These are phyloP conservation scores for Cornus florida DNA, from an alignment of 148 eudicot species.

Conservation along the genomic window DNA sequence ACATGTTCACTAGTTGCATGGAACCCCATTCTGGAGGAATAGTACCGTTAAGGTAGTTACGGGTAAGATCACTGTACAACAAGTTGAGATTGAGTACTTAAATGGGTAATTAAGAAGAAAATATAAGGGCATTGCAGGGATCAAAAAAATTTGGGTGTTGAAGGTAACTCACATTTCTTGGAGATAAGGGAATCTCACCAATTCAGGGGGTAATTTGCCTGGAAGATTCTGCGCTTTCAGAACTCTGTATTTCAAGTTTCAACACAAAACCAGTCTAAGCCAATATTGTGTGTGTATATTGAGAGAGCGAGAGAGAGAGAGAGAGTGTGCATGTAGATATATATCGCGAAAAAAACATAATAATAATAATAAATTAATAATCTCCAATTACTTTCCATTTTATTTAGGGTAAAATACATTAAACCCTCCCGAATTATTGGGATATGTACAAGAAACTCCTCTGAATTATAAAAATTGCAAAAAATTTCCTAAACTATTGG, in stretches of 20 bases:
- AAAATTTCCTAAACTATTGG: no score
- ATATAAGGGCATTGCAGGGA: background rate
- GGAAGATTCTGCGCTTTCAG: constrained; percentile 29
- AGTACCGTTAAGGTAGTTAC: constrained; percentile 45
- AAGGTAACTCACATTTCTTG: constrained; percentile 26
- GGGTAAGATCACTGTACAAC: constrained; percentile 31
- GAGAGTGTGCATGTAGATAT: no score
- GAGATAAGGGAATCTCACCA: constrained; percentile 27
- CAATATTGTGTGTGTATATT: background rate
- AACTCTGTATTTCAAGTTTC: constrained; percentile 13
- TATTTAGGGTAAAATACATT: no score
- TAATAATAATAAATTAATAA: no score
- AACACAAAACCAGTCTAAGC: background rate
- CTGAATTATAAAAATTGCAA: no score
- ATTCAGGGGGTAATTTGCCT: constrained; percentile 31
- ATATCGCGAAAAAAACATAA: no score
- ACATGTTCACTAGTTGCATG: constrained; percentile 25
- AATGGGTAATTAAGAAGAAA: background rate
- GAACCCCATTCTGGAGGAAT: constrained; percentile 41
- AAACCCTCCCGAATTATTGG: no score
- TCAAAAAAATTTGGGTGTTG: background rate
- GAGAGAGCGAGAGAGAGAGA: no score
- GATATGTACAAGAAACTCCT: no score
- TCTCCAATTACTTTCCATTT: no score
- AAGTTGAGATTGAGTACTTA: background rate